Evolutionary conservation across 306 rosid species (phyloP).

Genomic region (Vicia villosa): DNA sequence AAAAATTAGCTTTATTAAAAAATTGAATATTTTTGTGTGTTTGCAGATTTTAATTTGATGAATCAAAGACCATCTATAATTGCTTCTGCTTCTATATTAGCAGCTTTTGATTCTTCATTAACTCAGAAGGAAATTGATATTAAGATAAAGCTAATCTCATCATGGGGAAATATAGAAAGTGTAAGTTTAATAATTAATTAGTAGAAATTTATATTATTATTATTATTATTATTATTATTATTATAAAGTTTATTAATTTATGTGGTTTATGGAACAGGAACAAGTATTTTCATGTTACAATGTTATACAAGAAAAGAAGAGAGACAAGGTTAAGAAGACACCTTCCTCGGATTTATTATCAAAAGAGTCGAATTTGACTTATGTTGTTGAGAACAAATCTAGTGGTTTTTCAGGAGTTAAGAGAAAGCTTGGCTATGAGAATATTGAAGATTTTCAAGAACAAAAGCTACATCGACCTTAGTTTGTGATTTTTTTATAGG

Average conservation of each 20-base stretch:
- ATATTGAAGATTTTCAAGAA: constrained; percentile 44
- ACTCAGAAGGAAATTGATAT: constrained; percentile 55
- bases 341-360: constrained; percentile 55
- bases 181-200: constrained; percentile 48
- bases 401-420: constrained; percentile 53
- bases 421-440: constrained; percentile 73
- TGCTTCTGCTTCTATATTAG: constrained; percentile 81
- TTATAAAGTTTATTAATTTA: neutral
- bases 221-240: no score
- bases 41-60: constrained; percentile 63
- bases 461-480: constrained; percentile 55
- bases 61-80: constrained; percentile 69
- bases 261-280: constrained; percentile 60
- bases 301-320: constrained; percentile 58
- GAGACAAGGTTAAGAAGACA: constrained; percentile 53
- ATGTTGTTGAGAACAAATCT: constrained; percentile 53
- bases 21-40: constrained; percentile 6
- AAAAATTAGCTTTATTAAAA: neutral
- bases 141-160: constrained; percentile 50
- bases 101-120: constrained; percentile 57
- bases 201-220: neutral
- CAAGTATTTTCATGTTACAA: constrained; percentile 61
- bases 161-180: constrained; percentile 62
- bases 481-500: constrained; percentile 37
- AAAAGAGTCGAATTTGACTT: constrained; percentile 42